Evolutionary conservation across 2,329 filamentous ascomycete species (phyloP).

Genomic region (Colletotrichum euphorbiae): DNA sequence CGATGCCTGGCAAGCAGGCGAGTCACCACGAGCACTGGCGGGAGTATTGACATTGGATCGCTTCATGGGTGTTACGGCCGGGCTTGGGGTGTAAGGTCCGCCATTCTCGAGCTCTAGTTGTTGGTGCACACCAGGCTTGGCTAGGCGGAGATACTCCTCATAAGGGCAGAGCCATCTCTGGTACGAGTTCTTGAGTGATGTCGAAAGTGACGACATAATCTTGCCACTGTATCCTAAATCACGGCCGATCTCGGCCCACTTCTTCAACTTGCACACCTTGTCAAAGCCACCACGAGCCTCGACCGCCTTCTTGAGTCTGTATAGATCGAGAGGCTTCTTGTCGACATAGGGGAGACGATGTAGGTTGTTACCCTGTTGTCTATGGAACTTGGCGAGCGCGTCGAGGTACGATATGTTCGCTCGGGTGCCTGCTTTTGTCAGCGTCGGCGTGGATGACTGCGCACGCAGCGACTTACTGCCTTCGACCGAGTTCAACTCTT

Average conservation of each 20-base stretch:
- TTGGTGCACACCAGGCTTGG: conserved; percentile 96
- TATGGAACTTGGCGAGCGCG: conserved; percentile 95
- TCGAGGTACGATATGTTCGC: conserved; percentile 97
- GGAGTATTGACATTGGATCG: conserved; percentile 71
- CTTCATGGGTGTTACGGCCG: conserved; percentile 77
- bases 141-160: conserved; percentile 90
- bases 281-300: conserved; percentile 95
- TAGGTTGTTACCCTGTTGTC: conserved; percentile 92
- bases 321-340: conserved; percentile 95
- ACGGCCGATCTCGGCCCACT: conserved; percentile 98
- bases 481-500: conserved; percentile 98
- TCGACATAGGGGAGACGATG: conserved; percentile 97
- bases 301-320: conserved; percentile 95
- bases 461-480: conserved; percentile 75
- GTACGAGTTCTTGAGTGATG: conserved; percentile 97
- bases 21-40: conserved; percentile 70
- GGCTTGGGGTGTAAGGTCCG: conserved; percentile 85
- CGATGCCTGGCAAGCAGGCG: conserved; percentile 71
- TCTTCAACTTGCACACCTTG: conserved; percentile 96
- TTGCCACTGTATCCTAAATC: conserved; percentile 98
- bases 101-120: conserved; percentile 94
- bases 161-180: conserved; percentile 97
- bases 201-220: conserved; percentile 99
- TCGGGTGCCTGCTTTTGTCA: conserved; percentile 78
- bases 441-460: conserved; percentile 37